A percentile compares a stretch with the other conserved stretches of the same genome.
phyloP scores from a whole-genome alignment of 2,329 filamentous ascomycete species.

The Penicillium sp. region DNA sequence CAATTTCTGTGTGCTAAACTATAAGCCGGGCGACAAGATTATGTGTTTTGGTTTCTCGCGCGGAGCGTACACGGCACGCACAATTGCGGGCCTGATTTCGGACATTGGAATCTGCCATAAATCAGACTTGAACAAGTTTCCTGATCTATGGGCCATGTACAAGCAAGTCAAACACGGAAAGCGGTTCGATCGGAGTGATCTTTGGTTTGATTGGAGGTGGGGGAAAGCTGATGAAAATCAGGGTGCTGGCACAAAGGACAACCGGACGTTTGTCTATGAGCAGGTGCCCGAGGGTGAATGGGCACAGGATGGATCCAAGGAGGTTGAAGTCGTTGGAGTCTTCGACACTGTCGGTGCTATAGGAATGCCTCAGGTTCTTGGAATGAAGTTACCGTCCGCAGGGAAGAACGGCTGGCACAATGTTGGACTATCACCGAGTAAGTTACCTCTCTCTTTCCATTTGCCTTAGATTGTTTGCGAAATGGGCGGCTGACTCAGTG shows the following conservation, averaged over 20 bases:
- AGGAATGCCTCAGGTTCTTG: slow-evolving; percentile 30
- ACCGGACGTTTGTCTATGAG: slow-evolving; percentile 11
- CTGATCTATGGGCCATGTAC: slow-evolving; percentile 20
- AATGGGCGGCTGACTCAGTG: neutral
- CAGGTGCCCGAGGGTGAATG: slow-evolving; percentile 8
- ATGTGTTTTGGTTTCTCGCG: slow-evolving; percentile 25
- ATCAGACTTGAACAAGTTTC: slow-evolving; percentile 18
- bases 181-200: slow-evolving; percentile 21
- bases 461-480: neutral
- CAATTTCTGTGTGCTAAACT: slow-evolving; percentile 23
- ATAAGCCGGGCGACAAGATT: slow-evolving; percentile 20
- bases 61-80: slow-evolving; percentile 20
- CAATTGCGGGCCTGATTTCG: slow-evolving; percentile 22
- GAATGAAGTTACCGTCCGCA: slow-evolving; percentile 15
- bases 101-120: slow-evolving; percentile 21
- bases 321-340: slow-evolving; percentile 33
- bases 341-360: slow-evolving; percentile 36
- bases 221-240: slow-evolving; percentile 22
- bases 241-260: slow-evolving; percentile 11
- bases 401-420: slow-evolving; percentile 13
- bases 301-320: slow-evolving; percentile 16
- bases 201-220: slow-evolving; percentile 23
- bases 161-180: slow-evolving; percentile 15
- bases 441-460: neutral
- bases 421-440: slow-evolving; percentile 20